Base-by-base conservation (phyloP, 345 rosid genomes). In the Bruguiera parviflora region DNA sequence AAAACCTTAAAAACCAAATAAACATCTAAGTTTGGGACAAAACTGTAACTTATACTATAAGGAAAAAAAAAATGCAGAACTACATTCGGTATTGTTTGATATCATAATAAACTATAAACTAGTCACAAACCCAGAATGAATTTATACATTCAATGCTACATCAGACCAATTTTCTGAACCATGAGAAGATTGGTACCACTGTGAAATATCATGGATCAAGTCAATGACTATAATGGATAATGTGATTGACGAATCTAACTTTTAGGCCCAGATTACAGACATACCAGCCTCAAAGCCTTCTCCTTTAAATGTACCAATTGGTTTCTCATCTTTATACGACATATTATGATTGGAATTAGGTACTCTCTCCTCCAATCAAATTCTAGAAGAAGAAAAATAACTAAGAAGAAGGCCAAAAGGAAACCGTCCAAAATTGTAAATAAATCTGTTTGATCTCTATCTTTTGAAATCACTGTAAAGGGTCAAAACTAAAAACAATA, bases 1-100 rank as follows among this genome's bases (percentile, higher is more conserved):
- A 10, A 64, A 66, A 33, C 58, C 72, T 66, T 74, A 72, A 49
- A 69, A 65, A 25, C 74, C 74, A 55, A 55, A 73, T 80, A 37
- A 80, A 39, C 51, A 53, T 80, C 78, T 46, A 63, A 49, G 24
- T 24, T 25, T 39, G 61, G 10, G 47, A 69, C 43, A 58, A 66
- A 20, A 53, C 58, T 53, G 58, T 33, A 33, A 8, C 37, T 33
- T 53, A 20, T 53, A 53, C 58, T 53, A 8, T n/a, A 24, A 20
- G 11, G 27, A 73, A 72, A 56, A 22, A 63, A 13, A 8, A 3
- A 51, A 53, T 16, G 60, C 5, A 29, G 27, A n/a, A 24, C 6
- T 56, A 24, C 59, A 56, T 56, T 27, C 59, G 9, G 31, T 21
- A 56, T 3, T 27, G 6, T 24, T 27, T 56, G 59, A 56, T 56